A percentile compares a stretch with the other conserved stretches of the same genome.
These are phyloP conservation scores for Fraxinus ornus DNA, from an alignment of 305 asterid genomes.

Conservation along the genomic window DNA sequence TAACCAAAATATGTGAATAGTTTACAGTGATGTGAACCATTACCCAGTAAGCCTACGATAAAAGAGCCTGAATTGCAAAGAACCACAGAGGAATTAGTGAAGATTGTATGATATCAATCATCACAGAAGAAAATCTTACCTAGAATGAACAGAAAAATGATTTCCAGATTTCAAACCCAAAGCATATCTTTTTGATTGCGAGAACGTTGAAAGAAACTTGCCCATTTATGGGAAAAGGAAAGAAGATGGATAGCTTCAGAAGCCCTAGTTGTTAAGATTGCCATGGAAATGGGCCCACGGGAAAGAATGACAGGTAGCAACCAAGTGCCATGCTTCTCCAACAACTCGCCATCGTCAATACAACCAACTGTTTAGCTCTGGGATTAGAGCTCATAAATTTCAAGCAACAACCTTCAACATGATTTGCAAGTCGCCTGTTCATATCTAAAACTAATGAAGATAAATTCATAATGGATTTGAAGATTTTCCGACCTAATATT, in stretches of 20 bases:
- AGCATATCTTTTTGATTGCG: slow-evolving; percentile 11
- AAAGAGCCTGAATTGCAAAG: background rate
- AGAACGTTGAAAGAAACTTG: slow-evolving; percentile 14
- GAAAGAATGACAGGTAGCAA: slow-evolving; percentile 17
- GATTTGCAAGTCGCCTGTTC: slow-evolving; percentile 18
- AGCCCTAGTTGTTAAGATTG: slow-evolving; percentile 23
- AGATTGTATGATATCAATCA: slow-evolving; percentile 9
- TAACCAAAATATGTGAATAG: background rate
- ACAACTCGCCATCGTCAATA: slow-evolving; percentile 23
- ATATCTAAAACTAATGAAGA: slow-evolving; percentile 15
- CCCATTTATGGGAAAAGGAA: slow-evolving; percentile 19
- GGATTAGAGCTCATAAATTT: slow-evolving; percentile 24
- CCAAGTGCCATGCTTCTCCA: slow-evolving; percentile 4
- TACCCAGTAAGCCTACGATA: slow-evolving; percentile 2
- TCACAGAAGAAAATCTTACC: background rate
- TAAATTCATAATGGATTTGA: background rate
- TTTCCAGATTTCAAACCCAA: slow-evolving; percentile 17
- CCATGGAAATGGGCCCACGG: slow-evolving; percentile 6
- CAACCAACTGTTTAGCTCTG: slow-evolving; percentile 26
- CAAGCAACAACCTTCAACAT: slow-evolving; percentile 18
- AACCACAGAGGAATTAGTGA: slow-evolving; percentile 12
- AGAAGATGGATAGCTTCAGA: background rate
- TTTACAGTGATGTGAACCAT: background rate
- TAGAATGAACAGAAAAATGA: slow-evolving; percentile 6
- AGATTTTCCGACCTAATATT: background rate